phyloP scores from a whole-genome alignment of 345 rosid genomes.

The Hypericum androsaemum region DNA sequence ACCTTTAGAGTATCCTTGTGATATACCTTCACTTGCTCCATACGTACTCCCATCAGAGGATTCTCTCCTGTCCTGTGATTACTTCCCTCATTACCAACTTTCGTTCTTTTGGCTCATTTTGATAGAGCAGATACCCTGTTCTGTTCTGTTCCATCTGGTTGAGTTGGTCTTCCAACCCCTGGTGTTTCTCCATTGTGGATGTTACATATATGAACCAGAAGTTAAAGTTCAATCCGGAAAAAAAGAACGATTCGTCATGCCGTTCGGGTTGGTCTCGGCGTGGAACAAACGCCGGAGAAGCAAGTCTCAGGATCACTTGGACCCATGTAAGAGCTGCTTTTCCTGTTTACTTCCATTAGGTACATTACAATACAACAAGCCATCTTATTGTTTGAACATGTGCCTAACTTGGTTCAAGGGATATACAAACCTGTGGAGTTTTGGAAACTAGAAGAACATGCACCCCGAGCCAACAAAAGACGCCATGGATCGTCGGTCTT shows the following conservation, averaged over 20 bases:
- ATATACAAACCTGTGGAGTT: conserved; percentile 53
- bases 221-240: conserved; percentile 1
- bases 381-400: conserved; percentile 1
- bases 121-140: not conserved
- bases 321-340: conserved; percentile 64
- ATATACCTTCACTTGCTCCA: conserved; percentile 34
- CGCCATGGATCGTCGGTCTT: conserved; percentile 58
- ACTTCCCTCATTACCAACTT: conserved; percentile 10
- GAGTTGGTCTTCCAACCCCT: conserved; percentile 4
- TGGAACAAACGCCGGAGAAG: conserved; percentile 94
- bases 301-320: conserved; percentile 67
- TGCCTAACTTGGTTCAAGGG: conserved; percentile 42
- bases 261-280: conserved; percentile 74
- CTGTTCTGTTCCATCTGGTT: not conserved
- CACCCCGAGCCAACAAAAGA: conserved; percentile 35
- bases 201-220: conserved; percentile 5
- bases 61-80: not conserved
- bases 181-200: conserved; percentile 5
- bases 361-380: conserved; percentile 16
- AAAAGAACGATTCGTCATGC: conserved; percentile 30
- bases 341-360: conserved; percentile 16
- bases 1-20: conserved; percentile 26
- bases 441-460: conserved; percentile 62
- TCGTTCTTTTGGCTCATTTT: conserved; percentile 12
- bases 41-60: conserved; percentile 20